Conservation (phyloP, 495 filamentous ascomycete genomes). For the Astrocystis sublimbata region DNA sequence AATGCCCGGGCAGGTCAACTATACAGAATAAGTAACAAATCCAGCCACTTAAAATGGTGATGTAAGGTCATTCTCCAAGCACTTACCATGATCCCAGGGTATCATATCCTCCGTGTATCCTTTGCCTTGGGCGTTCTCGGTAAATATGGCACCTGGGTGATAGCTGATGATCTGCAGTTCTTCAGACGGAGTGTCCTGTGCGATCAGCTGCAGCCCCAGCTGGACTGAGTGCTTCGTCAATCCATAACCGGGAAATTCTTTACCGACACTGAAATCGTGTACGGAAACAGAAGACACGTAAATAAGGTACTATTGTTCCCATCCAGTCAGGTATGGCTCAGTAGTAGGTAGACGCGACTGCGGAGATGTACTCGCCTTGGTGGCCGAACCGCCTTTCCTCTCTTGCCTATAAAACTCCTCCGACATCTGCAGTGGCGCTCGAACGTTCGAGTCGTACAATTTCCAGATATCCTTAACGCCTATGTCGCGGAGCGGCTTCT, state of each 20-base stretch:
- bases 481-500: slow-evolving; percentile 26
- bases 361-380: background rate
- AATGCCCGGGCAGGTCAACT: slow-evolving; percentile 48
- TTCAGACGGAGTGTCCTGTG: slow-evolving; percentile 28
- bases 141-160: slow-evolving; percentile 25
- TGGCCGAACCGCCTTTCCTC: background rate
- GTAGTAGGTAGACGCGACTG: background rate
- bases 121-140: background rate
- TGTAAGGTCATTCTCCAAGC: slow-evolving; percentile 22
- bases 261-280: slow-evolving; percentile 19
- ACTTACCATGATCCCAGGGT: slow-evolving; percentile 24
- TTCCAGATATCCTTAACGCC: slow-evolving; percentile 31
- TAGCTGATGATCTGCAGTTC: slow-evolving; percentile 46
- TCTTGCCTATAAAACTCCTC: slow-evolving; percentile 35
- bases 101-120: background rate
- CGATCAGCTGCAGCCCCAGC: slow-evolving; percentile 39
- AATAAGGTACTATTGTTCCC: slow-evolving; percentile 31
- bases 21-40: background rate
- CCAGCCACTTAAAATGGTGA: no score
- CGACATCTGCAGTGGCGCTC: slow-evolving; percentile 33
- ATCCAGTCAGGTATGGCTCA: background rate
- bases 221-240: slow-evolving; percentile 43
- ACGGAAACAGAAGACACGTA: slow-evolving; percentile 37
- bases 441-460: slow-evolving; percentile 35
- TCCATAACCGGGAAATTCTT: slow-evolving; percentile 28